These are phyloP conservation scores for Remersonia thermophila DNA, from an alignment of 2,329 filamentous ascomycete species.

Conservation along the genomic window DNA sequence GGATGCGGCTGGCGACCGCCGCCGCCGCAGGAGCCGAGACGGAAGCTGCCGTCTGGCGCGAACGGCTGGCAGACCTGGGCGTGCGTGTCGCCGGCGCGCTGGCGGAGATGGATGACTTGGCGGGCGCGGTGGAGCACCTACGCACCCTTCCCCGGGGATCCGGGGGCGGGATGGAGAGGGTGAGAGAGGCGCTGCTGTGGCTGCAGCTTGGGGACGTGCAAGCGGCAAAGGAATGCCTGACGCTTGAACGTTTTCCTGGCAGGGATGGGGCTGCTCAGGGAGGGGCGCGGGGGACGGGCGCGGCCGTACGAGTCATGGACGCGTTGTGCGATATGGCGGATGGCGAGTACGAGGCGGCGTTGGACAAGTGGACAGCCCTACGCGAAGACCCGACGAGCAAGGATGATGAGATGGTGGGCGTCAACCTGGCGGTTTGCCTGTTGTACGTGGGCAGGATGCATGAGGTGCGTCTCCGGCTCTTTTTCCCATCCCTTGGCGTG, in stretches of 20 bases:
- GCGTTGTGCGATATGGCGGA: slow-evolving; percentile 71
- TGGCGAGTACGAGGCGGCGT: slow-evolving; percentile 54
- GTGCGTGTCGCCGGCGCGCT: slow-evolving; percentile 53
- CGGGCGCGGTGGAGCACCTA: slow-evolving; percentile 66
- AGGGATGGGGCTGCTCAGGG: slow-evolving; percentile 24
- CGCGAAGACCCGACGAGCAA: slow-evolving; percentile 19
- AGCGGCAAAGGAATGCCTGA: slow-evolving; percentile 49
- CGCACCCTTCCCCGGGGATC: slow-evolving; percentile 35
- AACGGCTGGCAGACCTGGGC: slow-evolving; percentile 62
- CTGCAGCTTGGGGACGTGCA: slow-evolving; percentile 67
- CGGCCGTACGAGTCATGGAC: slow-evolving; percentile 38
- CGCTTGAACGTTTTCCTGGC: too few relatives aligned
- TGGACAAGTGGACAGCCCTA: slow-evolving; percentile 46
- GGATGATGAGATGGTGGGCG: slow-evolving; percentile 56
- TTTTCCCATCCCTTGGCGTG: neutral
- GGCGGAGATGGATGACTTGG: slow-evolving; percentile 77
- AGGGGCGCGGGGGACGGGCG: slow-evolving; percentile 31
- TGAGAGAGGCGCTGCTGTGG: slow-evolving; percentile 55
- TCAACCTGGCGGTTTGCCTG: slow-evolving; percentile 75
- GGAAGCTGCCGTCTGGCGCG: slow-evolving; percentile 55
- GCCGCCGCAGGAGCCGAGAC: slow-evolving; percentile 34
- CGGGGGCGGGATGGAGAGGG: slow-evolving; percentile 27
- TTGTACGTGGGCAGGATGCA: slow-evolving; percentile 69
- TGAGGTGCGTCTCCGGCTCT: slow-evolving; percentile 26
- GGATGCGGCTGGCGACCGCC: slow-evolving; percentile 43